Evolutionary conservation across 2,329 filamentous ascomycete species (phyloP), one percentile per base, ranked within the genome.

Genomic region (Pseudocercospora fuligena): DNA sequence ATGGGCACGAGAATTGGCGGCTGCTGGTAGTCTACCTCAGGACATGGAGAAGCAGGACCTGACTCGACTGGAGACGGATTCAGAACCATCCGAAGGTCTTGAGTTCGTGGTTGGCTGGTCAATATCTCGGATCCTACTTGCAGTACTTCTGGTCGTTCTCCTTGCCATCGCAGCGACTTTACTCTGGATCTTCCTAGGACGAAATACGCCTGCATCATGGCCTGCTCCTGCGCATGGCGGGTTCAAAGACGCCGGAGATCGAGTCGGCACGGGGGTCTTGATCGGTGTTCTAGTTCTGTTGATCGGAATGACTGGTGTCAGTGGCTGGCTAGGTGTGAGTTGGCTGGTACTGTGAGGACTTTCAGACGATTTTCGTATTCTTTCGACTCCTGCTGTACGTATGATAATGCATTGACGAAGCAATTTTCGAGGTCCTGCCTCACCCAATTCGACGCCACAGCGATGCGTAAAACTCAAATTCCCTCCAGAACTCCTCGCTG

Each of bases 1-100:
- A 53, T 82, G 81, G 80, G 80, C 78, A 5, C 75, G 79, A 54
- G 73, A 79, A 11, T 53, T 80, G 3, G 76, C 78, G 11, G 69
- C 71, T 40, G 70, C 74, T 12, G 68, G 65, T 1, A 31, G 47
- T 27, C 29, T 23, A 21, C 25, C 63, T 31, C 47, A 61, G 19
- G 57, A 21, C 3, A 43, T 61, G n/a, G 51, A 68, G 19, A 47
- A 67, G 23, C 9, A 68, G 36, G 43, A 63, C 47, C 56, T 61
- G 33, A 49, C 46, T 4, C 63, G 71, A 21, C 60, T 75, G 0
- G 66, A 70, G 12, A 67, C 61, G 21, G 62, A 65, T 5, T 61
- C 64, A 7, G 74, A 75, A 51, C 74, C 73, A 63, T 71, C 74
- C 1, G 75, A 78, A 60, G 76, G 77, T 1, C 63, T 80, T 16